Percentiles rank a stretch among this genome's conserved stretches.
Conservation (phyloP, 108 stramenopile species). For the Discostella pseudostelligera region DNA sequence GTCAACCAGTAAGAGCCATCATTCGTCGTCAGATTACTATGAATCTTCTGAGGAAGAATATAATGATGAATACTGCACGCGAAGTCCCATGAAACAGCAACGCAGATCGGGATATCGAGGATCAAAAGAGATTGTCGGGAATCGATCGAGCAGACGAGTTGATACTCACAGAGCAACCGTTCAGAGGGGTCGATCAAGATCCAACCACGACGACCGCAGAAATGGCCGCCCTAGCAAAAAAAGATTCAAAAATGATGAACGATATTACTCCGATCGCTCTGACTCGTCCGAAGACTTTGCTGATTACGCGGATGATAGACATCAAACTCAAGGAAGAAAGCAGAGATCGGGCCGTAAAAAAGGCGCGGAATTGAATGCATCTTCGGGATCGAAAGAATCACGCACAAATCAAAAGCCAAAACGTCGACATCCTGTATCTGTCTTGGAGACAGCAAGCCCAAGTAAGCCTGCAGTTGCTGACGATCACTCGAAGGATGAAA, state of each 20-base stretch:
- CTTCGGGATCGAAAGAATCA: background rate
- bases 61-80: conserved; percentile 6
- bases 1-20: conserved; percentile 7
- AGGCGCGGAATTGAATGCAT: background rate
- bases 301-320: background rate
- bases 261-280: background rate
- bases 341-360: background rate
- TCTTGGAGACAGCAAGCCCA: background rate
- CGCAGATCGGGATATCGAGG: background rate
- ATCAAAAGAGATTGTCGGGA: background rate
- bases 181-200: background rate
- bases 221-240: background rate
- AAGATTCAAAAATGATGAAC: conserved; percentile 3
- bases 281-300: background rate
- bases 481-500: background rate
- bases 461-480: conserved; percentile 2
- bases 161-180: background rate
- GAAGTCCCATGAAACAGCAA: background rate
- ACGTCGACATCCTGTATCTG: background rate
- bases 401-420: background rate
- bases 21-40: conserved; percentile 3
- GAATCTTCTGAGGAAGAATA: conserved; percentile 12
- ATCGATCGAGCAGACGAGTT: background rate
- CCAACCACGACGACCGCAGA: background rate
- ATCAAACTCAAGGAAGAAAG: background rate